phyloP scores from a whole-genome alignment of 106 monocot species.

The Iris macrosiphon region DNA sequence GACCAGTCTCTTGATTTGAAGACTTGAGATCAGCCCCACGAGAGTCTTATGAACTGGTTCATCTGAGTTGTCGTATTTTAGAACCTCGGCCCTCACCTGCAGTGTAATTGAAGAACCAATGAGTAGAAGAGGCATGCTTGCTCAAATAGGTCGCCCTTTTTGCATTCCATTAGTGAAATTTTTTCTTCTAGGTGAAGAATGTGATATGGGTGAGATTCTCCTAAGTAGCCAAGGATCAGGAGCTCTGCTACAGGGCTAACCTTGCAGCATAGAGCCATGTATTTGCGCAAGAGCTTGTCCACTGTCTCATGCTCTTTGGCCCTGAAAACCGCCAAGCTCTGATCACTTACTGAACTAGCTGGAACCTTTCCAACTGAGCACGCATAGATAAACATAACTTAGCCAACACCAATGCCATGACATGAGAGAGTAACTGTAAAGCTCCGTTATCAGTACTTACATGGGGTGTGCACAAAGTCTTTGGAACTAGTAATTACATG shows the following conservation, averaged over 20 bases:
- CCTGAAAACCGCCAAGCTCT: conserved; percentile 6
- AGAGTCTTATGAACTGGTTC: conserved; percentile 2
- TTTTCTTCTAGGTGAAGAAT: too few relatives aligned
- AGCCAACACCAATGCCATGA: too few relatives aligned
- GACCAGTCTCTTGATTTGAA: conserved; percentile 11
- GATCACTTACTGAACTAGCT: background rate
- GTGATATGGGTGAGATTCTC: too few relatives aligned
- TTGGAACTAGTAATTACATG: conserved; percentile 4
- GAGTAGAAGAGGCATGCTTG: too few relatives aligned
- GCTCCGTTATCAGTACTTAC: background rate
- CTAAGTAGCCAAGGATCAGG: too few relatives aligned
- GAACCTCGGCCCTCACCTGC: conserved; percentile 7
- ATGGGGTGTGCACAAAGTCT: conserved; percentile 4
- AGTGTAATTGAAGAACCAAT: too few relatives aligned
- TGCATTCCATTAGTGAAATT: too few relatives aligned
- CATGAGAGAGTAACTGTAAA: background rate
- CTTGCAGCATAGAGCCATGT: background rate
- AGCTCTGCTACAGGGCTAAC: too few relatives aligned
- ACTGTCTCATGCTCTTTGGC: conserved; percentile 3
- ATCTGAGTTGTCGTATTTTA: background rate
- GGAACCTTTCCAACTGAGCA: conserved; percentile 13
- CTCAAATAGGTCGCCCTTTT: too few relatives aligned
- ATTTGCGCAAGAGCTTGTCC: conserved; percentile 3
- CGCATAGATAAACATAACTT: background rate
- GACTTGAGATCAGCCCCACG: conserved; percentile 1